Evolutionary conservation across 768 basidiomycete species (phyloP).

Genomic region (Pulveroboletus frians): DNA sequence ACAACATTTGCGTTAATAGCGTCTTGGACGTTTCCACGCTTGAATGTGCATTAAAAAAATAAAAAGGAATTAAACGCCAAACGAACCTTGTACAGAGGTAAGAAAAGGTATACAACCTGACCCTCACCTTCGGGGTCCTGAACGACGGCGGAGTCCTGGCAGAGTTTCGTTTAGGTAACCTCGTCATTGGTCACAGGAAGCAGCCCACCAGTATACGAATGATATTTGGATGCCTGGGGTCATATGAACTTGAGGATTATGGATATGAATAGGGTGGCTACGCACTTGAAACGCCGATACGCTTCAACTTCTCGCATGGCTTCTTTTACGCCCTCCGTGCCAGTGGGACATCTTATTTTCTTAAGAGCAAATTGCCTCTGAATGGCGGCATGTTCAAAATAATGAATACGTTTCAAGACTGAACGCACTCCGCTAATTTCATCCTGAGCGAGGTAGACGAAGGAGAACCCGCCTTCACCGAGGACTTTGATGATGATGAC

Average conservation of each 20-base stretch:
- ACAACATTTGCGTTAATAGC: slow-evolving; percentile 83
- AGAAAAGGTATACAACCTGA: slow-evolving; percentile 93
- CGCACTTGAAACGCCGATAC: slow-evolving; percentile 89
- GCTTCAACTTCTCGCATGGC: slow-evolving; percentile 90
- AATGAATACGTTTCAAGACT: not conserved
- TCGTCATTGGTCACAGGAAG: not conserved
- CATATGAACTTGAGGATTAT: not conserved
- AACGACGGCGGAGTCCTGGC: slow-evolving; percentile 86
- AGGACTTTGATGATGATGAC: slow-evolving; percentile 89
- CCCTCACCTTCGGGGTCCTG: slow-evolving; percentile 92
- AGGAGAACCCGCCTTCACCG: slow-evolving; percentile 95
- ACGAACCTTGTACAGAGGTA: slow-evolving; percentile 83
- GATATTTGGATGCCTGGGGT: slow-evolving; percentile 84
- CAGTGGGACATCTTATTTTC: slow-evolving; percentile 92
- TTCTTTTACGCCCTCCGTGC: slow-evolving; percentile 82
- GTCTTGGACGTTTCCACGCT: slow-evolving; percentile 95
- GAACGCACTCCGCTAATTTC: slow-evolving; percentile 73
- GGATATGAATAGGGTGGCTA: slow-evolving; percentile 6
- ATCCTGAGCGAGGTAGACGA: slow-evolving; percentile 85
- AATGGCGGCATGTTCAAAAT: not conserved
- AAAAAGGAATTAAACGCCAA: not conserved
- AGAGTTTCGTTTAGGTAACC: not conserved
- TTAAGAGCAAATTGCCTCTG: slow-evolving; percentile 93
- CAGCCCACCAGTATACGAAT: slow-evolving; percentile 78
- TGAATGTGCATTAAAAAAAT: slow-evolving; percentile 5